phyloP scores from a whole-genome alignment of 441 rosid species.

The Adansonia gregorii region DNA sequence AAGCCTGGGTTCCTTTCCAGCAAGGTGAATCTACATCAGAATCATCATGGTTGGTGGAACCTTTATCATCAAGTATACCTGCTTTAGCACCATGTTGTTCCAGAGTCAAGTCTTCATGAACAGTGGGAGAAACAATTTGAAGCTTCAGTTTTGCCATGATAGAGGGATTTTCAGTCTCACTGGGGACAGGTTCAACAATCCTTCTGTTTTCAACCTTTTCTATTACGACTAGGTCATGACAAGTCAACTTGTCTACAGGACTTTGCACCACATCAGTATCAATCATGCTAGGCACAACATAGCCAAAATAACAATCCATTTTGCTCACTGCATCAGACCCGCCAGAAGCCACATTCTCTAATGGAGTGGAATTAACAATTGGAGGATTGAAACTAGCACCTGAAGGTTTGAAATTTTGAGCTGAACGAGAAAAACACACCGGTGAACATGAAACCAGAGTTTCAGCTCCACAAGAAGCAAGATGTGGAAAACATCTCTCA shows the following conservation, averaged over 20 bases:
- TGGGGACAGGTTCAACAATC: constrained; percentile 16
- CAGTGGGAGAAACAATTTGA: constrained; percentile 22
- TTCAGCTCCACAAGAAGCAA: constrained; percentile 24
- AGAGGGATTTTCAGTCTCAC: constrained; percentile 23
- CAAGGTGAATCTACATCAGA: constrained; percentile 62
- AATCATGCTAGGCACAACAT: constrained; percentile 12
- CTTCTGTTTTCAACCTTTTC: constrained; percentile 25
- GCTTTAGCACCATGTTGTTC: constrained; percentile 23
- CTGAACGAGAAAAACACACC: constrained; percentile 20
- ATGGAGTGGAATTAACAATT: constrained; percentile 21
- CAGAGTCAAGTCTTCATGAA: constrained; percentile 25
- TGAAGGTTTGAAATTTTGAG: constrained; percentile 22
- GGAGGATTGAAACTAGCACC: constrained; percentile 24
- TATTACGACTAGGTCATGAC: constrained; percentile 1
- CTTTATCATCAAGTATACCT: constrained; percentile 25
- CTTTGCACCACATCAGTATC: constrained; percentile 26
- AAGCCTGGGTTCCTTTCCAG: constrained; percentile 49
- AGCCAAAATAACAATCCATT: neutral
- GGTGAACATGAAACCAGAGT: constrained; percentile 15
- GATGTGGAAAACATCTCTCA: constrained; percentile 10
- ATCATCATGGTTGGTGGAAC: constrained; percentile 32
- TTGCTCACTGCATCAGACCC: constrained; percentile 20
- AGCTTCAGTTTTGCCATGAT: constrained; percentile 28
- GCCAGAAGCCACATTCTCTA: constrained; percentile 21
- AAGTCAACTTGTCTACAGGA: constrained; percentile 28